Conservation (phyloP, 2,329 filamentous ascomycete genomes). For the Diaporthe citriasiana region DNA sequence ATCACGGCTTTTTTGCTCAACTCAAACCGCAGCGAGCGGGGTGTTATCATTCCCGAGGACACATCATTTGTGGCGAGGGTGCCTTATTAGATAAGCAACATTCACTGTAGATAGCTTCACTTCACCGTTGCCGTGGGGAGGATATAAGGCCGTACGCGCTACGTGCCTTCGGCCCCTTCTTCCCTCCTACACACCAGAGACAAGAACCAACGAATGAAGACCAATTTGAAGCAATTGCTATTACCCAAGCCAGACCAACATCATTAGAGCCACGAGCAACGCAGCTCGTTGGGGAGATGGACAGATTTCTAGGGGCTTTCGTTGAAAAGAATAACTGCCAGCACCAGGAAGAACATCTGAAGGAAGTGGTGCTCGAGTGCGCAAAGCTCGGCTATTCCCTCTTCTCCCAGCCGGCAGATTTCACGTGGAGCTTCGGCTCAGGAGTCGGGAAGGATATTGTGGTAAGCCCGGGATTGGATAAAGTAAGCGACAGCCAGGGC, state of each 20-base stretch:
- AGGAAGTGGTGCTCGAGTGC: constrained; percentile 57
- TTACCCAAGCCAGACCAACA: too few relatives aligned
- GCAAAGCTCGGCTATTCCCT: constrained; percentile 58
- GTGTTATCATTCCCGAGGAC: constrained; percentile 51
- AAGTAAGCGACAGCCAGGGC: constrained; percentile 37
- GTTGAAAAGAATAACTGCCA: constrained; percentile 47
- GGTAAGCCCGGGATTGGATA: constrained; percentile 38
- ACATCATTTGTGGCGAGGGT: too few relatives aligned
- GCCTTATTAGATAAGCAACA: too few relatives aligned
- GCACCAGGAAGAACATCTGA: constrained; percentile 55
- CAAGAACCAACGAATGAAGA: too few relatives aligned
- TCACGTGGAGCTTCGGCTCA: constrained; percentile 15
- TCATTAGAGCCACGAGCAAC: constrained; percentile 51
- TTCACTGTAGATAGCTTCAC: too few relatives aligned
- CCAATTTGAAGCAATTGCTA: too few relatives aligned
- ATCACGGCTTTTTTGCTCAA: constrained; percentile 60
- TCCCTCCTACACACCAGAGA: too few relatives aligned
- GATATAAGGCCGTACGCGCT: too few relatives aligned
- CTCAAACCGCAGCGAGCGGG: constrained; percentile 53
- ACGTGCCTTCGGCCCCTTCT: too few relatives aligned
- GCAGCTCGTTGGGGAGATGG: constrained; percentile 52
- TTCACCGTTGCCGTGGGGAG: too few relatives aligned
- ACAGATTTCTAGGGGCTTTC: constrained; percentile 53
- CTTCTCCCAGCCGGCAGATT: constrained; percentile 58
- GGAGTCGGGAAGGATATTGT: not conserved